Evolutionary conservation across 176 grass and related monocot genomes (phyloP).

Genomic region (Eleusine indica): DNA sequence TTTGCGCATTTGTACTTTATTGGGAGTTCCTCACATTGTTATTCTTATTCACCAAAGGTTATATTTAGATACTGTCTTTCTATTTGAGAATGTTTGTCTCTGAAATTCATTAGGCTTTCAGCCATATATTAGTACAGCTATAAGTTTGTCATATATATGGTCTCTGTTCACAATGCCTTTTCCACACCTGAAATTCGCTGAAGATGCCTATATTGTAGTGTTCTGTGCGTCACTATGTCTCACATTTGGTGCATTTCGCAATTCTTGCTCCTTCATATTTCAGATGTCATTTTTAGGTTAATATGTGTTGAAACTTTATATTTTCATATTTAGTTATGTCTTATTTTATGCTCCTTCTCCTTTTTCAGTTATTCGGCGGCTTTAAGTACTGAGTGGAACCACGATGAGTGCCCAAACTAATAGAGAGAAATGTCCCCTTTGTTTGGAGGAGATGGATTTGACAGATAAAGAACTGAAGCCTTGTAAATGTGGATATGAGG

Average conservation of each 20-base stretch:
- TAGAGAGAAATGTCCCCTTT: conserved; percentile 58
- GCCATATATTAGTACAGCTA: not conserved
- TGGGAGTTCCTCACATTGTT: not conserved
- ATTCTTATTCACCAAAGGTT: not conserved
- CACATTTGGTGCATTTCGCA: not conserved
- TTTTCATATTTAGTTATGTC: not conserved
- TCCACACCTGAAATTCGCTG: not conserved
- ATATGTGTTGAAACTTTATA: not conserved
- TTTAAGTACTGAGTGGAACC: conserved; percentile 19
- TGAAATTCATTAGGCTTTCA: not conserved
- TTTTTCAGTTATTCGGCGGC: conserved; percentile 29
- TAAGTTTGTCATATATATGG: not conserved
- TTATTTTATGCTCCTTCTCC: not conserved
- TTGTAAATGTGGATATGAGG: conserved; percentile 80
- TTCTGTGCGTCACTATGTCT: not conserved
- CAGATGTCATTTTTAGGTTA: not conserved
- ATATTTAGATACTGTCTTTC: not conserved
- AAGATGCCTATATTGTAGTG: not conserved
- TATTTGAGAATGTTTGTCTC: conserved; percentile 14
- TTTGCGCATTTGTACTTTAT: not conserved
- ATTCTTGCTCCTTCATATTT: not conserved
- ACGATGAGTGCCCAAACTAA: conserved; percentile 56
- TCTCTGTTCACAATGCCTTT: not conserved
- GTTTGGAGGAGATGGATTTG: conserved; percentile 57
- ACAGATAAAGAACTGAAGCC: conserved; percentile 74